Conservation (phyloP, 257 asterid genomes). For the Solanum peruvianum region DNA sequence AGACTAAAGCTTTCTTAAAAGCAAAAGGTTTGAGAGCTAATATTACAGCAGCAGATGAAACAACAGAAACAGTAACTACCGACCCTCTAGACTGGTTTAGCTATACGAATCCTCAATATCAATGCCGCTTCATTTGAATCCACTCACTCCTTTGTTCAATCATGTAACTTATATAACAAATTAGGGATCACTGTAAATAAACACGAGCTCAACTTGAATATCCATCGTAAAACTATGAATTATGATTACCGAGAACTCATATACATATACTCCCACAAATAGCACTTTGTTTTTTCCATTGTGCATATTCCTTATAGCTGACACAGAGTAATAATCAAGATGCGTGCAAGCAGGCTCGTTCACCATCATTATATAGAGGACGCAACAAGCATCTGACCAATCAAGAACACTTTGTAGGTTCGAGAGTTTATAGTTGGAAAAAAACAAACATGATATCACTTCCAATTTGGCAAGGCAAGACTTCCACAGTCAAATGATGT, state of each 20-base stretch:
- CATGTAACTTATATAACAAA: neutral
- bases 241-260: neutral
- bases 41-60: neutral
- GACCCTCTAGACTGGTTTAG: neutral
- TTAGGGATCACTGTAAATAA: neutral
- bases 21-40: neutral
- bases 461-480: neutral
- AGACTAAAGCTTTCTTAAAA: neutral
- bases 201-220: neutral
- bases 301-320: neutral
- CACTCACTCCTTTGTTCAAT: neutral
- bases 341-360: neutral
- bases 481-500: neutral
- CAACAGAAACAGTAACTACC: neutral
- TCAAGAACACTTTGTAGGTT: neutral
- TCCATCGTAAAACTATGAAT: neutral
- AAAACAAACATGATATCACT: neutral
- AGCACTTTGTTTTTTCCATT: neutral
- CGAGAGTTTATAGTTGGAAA: neutral
- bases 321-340: neutral
- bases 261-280: neutral
- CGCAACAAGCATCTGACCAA: neutral
- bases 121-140: neutral
- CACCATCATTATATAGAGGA: neutral
- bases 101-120: neutral